Evolutionary conservation across 768 basidiomycete genomes (phyloP).

Genomic region (Crassisporium funariophilum): DNA sequence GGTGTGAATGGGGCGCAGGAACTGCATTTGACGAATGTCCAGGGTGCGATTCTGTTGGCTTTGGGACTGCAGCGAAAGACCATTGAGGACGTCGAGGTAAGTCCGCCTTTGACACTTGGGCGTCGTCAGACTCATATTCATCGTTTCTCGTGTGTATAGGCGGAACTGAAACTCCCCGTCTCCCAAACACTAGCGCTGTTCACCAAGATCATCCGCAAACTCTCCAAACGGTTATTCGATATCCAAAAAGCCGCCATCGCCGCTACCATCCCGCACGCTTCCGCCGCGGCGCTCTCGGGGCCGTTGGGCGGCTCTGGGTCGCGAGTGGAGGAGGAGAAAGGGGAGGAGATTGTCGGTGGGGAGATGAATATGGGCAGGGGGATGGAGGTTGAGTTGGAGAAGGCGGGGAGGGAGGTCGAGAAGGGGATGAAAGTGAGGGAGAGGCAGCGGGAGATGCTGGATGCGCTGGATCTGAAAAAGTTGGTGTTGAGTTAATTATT

Average conservation of each 20-base stretch:
- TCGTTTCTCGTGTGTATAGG: constrained; percentile 37
- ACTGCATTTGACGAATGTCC: constrained; percentile 80
- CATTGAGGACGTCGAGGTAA: constrained; percentile 91
- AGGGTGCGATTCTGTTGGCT: constrained; percentile 88
- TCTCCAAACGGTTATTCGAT: constrained; percentile 72
- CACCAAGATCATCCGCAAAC: constrained; percentile 86
- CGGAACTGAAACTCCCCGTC: constrained; percentile 81
- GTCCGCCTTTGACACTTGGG: constrained; percentile 36
- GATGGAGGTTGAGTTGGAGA: constrained; percentile 71
- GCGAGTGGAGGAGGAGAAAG: too few relatives aligned
- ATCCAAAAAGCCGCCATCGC: constrained; percentile 80
- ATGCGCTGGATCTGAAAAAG: constrained; percentile 86
- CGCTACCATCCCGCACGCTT: constrained; percentile 55
- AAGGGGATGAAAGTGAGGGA: constrained; percentile 71
- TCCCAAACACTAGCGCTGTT: constrained; percentile 89
- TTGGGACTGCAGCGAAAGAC: constrained; percentile 88
- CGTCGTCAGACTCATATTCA: not conserved
- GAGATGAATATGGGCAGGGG: constrained; percentile 39
- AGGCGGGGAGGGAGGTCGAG: constrained; percentile 74
- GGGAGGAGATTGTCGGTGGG: constrained; percentile 20
- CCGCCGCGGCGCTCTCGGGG: constrained; percentile 21
- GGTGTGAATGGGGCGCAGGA: too few relatives aligned
- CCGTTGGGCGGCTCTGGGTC: constrained; percentile 11
- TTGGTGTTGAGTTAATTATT: constrained; percentile 48
- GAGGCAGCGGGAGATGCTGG: constrained; percentile 86